Base-by-base conservation (phyloP, 2,329 filamentous ascomycete genomes). In the Dryadomyces sulphureus region DNA sequence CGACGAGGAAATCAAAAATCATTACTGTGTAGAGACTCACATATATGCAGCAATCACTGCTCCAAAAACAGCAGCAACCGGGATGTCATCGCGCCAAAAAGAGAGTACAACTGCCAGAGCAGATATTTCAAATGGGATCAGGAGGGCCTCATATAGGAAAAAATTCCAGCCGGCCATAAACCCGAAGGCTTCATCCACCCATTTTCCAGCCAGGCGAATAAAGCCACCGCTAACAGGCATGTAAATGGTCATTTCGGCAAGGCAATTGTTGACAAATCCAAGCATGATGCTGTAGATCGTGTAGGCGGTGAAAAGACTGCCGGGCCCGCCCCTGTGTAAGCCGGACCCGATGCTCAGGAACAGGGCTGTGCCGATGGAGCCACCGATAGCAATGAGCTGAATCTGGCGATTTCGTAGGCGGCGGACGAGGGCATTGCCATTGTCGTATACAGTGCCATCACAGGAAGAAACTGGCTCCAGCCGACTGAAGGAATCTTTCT, bases 171-270 rank as follows among this genome's bases (percentile, higher is more conserved):
- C 64, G 16, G 60, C 65, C 57, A 68, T 69, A 54, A 81, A 80
- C 27, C 77, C 77, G 19, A 76, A 64, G 11, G 77, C 68, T n/a
- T 81, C 77, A 56, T 82, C 78, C 9, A 76, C 74, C 73, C 76
- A 82, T 53, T 76, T 66, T 24, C 77, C 77, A 4, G 76, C 76
- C 54, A 81, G 67, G 49, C 78, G 75, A 51, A 82, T 72, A 56
- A 80, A 81, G 2, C 73, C 73, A 50, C 77, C 77, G 38, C 68
- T 70, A 41, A 82, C 69, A 21, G 79, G 78, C 67, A 78, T 76
- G 50, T 72, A 72, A 32, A 69, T 67, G 27, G 66, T 71, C 77
- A 82, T 81, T 57, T 36, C 1, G 8, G 78, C 77, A 49, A 80
- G 66, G 50, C 69, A 70, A 56, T 80, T 81, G 66, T 80, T 81